These are phyloP conservation scores for Irpex sp. DNA, from an alignment of 1,284 basidiomycete species.

Conservation along the genomic window DNA sequence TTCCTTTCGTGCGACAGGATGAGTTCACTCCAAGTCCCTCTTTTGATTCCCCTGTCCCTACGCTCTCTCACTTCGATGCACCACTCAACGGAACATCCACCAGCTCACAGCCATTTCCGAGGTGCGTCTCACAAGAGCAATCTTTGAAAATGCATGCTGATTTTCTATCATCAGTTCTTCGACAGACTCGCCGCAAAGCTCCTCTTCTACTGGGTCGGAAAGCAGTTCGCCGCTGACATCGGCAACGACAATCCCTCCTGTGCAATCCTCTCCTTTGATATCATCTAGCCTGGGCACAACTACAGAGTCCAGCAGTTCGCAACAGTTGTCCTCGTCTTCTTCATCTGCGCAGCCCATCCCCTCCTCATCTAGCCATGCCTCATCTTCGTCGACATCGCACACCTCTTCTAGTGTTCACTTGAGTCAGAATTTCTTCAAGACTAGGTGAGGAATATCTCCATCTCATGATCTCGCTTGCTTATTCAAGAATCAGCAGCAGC, in stretches of 20 bases:
- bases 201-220: neutral
- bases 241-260: neutral
- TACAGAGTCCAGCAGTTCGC: neutral
- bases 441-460: neutral
- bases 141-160: neutral
- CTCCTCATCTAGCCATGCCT: neutral
- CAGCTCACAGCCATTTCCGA: neutral
- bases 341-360: neutral
- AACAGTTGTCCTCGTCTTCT: neutral
- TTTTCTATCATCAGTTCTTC: neutral
- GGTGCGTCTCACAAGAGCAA: neutral
- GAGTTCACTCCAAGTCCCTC: neutral
- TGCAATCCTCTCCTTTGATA: neutral
- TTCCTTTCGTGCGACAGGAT: neutral
- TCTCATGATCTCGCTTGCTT: neutral
- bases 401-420: neutral
- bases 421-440: neutral
- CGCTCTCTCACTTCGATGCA: neutral
- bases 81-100: neutral
- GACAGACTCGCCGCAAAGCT: neutral
- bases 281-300: neutral
- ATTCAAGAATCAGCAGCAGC: neutral
- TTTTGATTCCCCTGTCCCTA: neutral
- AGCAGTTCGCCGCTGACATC: neutral
- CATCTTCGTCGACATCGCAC: neutral